These are phyloP conservation scores for Thalassiosira delicatula DNA, from an alignment of 352 stramenopile genomes.

Conservation along the genomic window DNA sequence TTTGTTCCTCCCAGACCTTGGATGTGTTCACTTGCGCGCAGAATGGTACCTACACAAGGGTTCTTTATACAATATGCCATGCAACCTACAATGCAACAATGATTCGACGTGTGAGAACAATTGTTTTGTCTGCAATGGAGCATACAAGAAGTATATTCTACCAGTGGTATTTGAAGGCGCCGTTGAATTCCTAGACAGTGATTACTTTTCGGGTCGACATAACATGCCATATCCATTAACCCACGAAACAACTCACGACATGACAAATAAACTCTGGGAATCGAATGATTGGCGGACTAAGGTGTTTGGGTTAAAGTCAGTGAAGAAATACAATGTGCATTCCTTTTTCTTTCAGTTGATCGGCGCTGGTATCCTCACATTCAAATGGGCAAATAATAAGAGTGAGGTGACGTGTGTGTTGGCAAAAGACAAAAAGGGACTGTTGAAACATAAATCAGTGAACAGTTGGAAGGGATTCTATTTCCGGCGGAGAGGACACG, in stretches of 20 bases:
- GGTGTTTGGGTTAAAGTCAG: not conserved
- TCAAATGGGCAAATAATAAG: not conserved
- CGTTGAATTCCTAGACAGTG: not conserved
- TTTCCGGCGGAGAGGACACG: no score
- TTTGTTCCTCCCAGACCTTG: not conserved
- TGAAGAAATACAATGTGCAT: not conserved
- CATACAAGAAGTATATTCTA: not conserved
- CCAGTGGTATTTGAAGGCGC: not conserved
- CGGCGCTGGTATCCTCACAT: not conserved
- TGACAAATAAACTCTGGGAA: not conserved
- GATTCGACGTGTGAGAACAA: not conserved
- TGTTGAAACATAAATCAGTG: not conserved
- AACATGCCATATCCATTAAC: not conserved
- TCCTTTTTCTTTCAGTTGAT: not conserved
- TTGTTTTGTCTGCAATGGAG: not conserved
- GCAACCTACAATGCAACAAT: not conserved
- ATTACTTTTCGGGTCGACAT: not conserved
- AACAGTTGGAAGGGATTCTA: no score
- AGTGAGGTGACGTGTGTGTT: not conserved
- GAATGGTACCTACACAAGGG: not conserved
- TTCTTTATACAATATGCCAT: not conserved
- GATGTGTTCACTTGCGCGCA: not conserved
- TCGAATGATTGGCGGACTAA: not conserved
- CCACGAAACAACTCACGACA: not conserved
- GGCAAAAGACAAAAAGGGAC: not conserved